Evolutionary conservation across 805 yeast genomes (phyloP).

Genomic region (Wickerhamiella occidentalis): DNA sequence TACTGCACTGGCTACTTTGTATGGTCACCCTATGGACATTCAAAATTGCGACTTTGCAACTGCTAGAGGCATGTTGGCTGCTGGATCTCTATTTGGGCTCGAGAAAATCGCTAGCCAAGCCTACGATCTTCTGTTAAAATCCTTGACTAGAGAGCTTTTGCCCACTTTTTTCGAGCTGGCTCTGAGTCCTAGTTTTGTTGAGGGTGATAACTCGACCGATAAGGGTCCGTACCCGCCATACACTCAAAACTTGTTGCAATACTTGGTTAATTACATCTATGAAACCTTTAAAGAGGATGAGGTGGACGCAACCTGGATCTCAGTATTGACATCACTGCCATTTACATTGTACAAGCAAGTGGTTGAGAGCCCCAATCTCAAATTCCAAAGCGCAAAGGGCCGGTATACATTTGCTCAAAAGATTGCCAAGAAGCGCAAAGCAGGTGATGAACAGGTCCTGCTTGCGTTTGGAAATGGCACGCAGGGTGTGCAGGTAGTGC

Average conservation of each 20-base stretch:
- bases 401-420: slow-evolving; percentile 21
- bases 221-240: slow-evolving; percentile 27
- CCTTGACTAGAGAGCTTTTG: slow-evolving; percentile 18
- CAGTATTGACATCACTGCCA: slow-evolving; percentile 20
- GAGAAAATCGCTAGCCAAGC: slow-evolving; percentile 22
- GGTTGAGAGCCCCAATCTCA: slow-evolving; percentile 23
- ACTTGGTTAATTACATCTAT: slow-evolving; percentile 19
- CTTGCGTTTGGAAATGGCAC: slow-evolving; percentile 29
- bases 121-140: slow-evolving; percentile 16
- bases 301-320: slow-evolving; percentile 6
- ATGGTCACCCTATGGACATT: slow-evolving; percentile 23
- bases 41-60: slow-evolving; percentile 17
- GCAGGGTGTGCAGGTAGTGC: slow-evolving; percentile 23
- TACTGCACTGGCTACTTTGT: slow-evolving; percentile 26
- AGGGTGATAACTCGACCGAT: slow-evolving; percentile 3
- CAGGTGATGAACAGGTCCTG: slow-evolving; percentile 27
- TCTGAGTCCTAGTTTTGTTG: slow-evolving; percentile 12
- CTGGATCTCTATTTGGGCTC: slow-evolving; percentile 24
- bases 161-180: slow-evolving; percentile 22
- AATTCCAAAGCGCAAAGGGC: slow-evolving; percentile 22
- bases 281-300: slow-evolving; percentile 14
- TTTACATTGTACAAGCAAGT: slow-evolving; percentile 24
- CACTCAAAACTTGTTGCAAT: slow-evolving; percentile 21
- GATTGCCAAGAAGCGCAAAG: slow-evolving; percentile 22
- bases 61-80: slow-evolving; percentile 25